Conservation (phyloP, 352 stramenopile species). For the Peronospora destructor region DNA sequence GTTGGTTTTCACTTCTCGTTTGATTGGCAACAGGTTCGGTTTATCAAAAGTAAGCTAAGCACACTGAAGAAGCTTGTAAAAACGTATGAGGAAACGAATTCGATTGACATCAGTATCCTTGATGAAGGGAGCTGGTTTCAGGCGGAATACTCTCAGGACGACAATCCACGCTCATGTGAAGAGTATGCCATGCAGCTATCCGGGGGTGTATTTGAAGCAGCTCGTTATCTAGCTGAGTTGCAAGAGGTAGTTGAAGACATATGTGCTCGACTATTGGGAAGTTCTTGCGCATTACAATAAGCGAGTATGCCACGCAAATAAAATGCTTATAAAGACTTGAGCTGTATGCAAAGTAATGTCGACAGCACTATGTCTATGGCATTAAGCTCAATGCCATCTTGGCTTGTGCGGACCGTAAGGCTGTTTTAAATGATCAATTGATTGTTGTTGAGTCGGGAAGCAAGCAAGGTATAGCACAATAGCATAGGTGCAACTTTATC, state of each 20-base stretch:
- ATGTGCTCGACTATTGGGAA: slow-evolving; percentile 35
- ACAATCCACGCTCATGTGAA: slow-evolving; percentile 11
- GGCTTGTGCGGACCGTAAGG: too few relatives aligned
- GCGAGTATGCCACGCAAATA: not conserved
- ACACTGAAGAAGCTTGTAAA: slow-evolving; percentile 30
- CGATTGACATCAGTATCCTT: slow-evolving; percentile 31
- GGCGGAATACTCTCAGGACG: slow-evolving; percentile 1
- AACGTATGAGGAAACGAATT: slow-evolving; percentile 29
- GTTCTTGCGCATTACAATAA: slow-evolving; percentile 39
- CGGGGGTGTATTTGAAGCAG: slow-evolving; percentile 14
- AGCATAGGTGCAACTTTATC: too few relatives aligned
- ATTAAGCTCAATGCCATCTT: too few relatives aligned
- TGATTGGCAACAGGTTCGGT: slow-evolving; percentile 16
- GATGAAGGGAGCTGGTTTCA: slow-evolving; percentile 16
- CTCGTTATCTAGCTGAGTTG: slow-evolving; percentile 22
- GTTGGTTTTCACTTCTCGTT: not conserved
- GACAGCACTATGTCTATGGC: too few relatives aligned
- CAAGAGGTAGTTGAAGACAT: slow-evolving; percentile 38
- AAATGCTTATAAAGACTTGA: too few relatives aligned
- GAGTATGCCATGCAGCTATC: slow-evolving; percentile 12
- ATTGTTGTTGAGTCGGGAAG: too few relatives aligned
- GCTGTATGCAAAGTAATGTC: too few relatives aligned
- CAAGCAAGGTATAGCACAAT: too few relatives aligned
- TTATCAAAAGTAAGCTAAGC: slow-evolving; percentile 22
- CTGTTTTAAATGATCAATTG: too few relatives aligned